Percentiles rank a stretch among this genome's conserved stretches.
These are phyloP conservation scores for Ophiocordyceps robertsii DNA, from an alignment of 2,329 filamentous ascomycete species.

Conservation along the genomic window DNA sequence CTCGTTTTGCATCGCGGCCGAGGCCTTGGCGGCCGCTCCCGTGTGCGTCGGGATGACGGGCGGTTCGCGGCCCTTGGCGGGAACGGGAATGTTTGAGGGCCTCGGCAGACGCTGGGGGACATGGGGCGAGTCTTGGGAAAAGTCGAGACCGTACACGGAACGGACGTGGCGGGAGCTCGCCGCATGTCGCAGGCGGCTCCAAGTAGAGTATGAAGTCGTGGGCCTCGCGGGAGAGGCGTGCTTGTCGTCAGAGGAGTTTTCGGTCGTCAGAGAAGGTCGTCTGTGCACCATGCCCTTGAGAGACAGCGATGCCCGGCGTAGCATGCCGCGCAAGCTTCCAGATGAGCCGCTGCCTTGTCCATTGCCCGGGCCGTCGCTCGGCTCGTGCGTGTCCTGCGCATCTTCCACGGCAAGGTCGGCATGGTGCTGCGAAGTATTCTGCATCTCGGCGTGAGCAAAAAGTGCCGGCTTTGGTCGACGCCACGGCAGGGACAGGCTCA, in stretches of 20 bases:
- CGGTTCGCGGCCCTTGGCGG: conserved; percentile 37
- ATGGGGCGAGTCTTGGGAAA: conserved; percentile 11
- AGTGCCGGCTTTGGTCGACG: conserved; percentile 31
- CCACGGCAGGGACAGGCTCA: conserved; percentile 37
- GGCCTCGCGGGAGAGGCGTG: conserved; percentile 17
- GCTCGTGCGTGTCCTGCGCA: conserved; percentile 11
- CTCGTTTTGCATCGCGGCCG: conserved; percentile 46
- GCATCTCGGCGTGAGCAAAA: conserved; percentile 19
- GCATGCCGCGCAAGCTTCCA: conserved; percentile 32
- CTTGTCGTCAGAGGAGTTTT: conserved; percentile 17
- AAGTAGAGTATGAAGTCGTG: conserved; percentile 34
- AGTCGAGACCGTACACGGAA: conserved; percentile 28
- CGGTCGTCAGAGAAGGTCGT: conserved; percentile 26
- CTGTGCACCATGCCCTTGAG: conserved; percentile 38
- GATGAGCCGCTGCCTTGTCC: conserved; percentile 12
- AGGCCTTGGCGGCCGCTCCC: conserved; percentile 47
- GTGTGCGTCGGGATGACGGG: conserved; percentile 47
- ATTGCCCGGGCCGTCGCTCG: conserved; percentile 8
- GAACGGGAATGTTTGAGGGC: conserved; percentile 22
- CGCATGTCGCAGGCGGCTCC: conserved; percentile 37
- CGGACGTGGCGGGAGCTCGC: conserved; percentile 35
- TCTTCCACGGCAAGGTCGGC: conserved; percentile 20
- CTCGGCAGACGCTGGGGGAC: conserved; percentile 11
- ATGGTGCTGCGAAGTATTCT: conserved; percentile 13
- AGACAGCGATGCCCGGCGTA: conserved; percentile 42